Conservation (phyloP, 352 stramenopile species). For the Albugo candida region DNA sequence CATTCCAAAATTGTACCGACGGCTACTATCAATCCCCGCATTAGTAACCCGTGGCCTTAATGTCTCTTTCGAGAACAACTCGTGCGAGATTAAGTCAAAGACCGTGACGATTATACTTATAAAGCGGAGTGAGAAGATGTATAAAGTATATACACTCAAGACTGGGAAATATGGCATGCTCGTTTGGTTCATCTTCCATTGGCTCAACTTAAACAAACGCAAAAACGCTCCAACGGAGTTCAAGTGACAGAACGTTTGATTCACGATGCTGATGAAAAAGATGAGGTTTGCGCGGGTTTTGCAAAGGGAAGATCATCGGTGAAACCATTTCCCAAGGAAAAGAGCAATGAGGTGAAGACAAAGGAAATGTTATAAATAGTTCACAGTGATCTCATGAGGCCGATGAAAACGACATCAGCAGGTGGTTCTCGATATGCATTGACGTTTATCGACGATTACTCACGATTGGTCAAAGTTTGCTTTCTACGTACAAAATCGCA, state of each 20-base stretch:
- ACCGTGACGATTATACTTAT: neutral
- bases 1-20: conserved; percentile 8
- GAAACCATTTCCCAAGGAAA: neutral
- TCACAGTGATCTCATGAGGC: neutral
- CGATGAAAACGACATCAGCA: neutral
- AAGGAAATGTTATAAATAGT: neutral
- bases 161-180: conserved; percentile 3
- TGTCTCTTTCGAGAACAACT: no score
- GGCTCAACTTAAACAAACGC: neutral
- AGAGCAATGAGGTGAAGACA: neutral
- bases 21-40: conserved; percentile 6
- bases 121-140: conserved; percentile 1
- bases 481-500: conserved; percentile 11
- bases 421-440: conserved; percentile 2
- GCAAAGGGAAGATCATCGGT: neutral
- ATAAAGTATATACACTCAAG: neutral
- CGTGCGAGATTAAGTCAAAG: no score
- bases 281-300: neutral
- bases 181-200: conserved; percentile 1
- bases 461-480: conserved; percentile 7
- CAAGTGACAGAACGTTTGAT: neutral
- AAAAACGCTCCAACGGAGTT: neutral
- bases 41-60: neutral
- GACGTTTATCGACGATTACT: conserved; percentile 11
- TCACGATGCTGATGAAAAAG: conserved; percentile 1